phyloP scores from a whole-genome alignment of 2,329 filamentous ascomycete genomes.

The Fusarium sp. region DNA sequence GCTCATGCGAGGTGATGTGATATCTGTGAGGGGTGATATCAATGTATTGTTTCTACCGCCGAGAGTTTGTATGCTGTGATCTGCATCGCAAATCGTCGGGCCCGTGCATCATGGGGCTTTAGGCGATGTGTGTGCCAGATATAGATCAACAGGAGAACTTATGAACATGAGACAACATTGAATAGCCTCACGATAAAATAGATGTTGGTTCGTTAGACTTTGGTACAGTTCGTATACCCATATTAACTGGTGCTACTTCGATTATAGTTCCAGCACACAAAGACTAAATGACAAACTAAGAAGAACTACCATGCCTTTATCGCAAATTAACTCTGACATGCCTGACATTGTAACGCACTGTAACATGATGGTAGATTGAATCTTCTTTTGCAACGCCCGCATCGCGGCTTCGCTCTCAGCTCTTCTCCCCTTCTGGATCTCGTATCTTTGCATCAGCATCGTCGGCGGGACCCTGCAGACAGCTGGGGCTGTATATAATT shows the following conservation, averaged over 20 bases:
- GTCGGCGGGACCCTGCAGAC: constrained; percentile 21
- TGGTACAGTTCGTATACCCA: not conserved
- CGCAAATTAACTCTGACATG: not conserved
- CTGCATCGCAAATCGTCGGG: constrained; percentile 25
- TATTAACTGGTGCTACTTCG: not conserved
- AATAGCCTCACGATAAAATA: not conserved
- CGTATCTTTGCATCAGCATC: constrained; percentile 32
- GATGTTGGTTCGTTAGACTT: not conserved
- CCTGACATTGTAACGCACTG: not conserved
- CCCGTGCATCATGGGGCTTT: constrained; percentile 26
- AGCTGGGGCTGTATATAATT: constrained; percentile 27
- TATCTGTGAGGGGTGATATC: constrained; percentile 26
- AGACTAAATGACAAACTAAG: not conserved
- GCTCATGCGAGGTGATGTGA: constrained; percentile 42
- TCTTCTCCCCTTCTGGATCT: constrained; percentile 14
- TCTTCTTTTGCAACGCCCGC: constrained; percentile 8
- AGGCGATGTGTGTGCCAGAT: constrained; percentile 27
- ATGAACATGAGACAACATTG: constrained; percentile 25
- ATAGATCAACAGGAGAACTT: constrained; percentile 8
- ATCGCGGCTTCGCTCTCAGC: constrained; percentile 5
- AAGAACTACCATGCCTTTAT: too few species aligned
- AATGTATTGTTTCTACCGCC: constrained; percentile 37
- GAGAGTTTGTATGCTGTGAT: constrained; percentile 25
- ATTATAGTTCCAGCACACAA: not conserved
- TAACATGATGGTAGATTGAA: not conserved